Evolutionary conservation across 2,329 filamentous ascomycete species (phyloP), one percentile per base, ranked within the genome.

Genomic region (Neocucurbitaria cava): DNA sequence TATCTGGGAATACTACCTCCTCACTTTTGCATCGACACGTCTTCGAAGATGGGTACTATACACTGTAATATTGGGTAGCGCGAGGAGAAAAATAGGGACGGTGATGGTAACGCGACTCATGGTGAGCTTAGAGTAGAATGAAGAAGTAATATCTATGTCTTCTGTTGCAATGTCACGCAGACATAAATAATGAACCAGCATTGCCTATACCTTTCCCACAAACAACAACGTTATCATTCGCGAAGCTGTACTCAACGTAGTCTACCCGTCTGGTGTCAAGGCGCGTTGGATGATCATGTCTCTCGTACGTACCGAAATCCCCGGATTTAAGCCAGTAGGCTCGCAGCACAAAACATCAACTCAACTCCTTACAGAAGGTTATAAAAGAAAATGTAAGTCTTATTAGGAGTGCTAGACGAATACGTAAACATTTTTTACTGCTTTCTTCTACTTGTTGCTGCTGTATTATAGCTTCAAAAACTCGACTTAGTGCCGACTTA

Each of bases 1-100:
- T 38, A 56, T n/a, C 49, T 48, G 45, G 54, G 52, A 55, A 51
- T 42, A 58, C 49, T 36, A 43, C 54, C 45, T 56, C 46, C 51
- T 50, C 31, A 42, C 52, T 52, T 59, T 62, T 65, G 56, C 52
- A 64, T 51, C 49, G 45, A 46, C 46, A 38, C 46, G 52, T 52
- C 40, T 51, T 51, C 50, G 42, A 56, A 58, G 59, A 52, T 50
- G 59, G 59, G 50, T 49, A 52, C 57, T 65, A 64, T 63, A 68
- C 55, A 62, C 58, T 69, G 60, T 70, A 70, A 70, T 69, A 68
- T 50, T 52, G 57, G 52, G 56, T 46, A 53, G 46, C 54, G 51
- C 46, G 46, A 41, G 47, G 9, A 43, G 18, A 52, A 49, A 40
- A 52, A 49, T 51, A 56, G 56, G 56, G 64, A 43, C 39, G 53